A percentile compares a stretch with the other conserved stretches of the same genome.
Conservation (phyloP, 2,329 filamentous ascomycete species). For the Cladophialophora yegresii region DNA sequence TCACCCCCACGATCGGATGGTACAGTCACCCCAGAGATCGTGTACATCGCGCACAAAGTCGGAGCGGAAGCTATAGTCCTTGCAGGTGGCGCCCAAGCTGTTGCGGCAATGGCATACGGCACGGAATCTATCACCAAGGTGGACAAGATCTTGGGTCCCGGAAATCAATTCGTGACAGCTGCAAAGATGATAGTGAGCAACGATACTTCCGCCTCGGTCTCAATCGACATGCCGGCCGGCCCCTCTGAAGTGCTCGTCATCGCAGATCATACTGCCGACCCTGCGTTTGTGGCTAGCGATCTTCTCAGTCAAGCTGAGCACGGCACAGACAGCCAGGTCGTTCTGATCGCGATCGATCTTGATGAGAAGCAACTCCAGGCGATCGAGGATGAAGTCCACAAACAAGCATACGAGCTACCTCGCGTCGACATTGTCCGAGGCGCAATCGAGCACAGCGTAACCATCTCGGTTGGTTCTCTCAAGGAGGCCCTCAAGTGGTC, state of each 20-base stretch:
- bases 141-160: slow-evolving; percentile 96
- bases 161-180: slow-evolving; percentile 97
- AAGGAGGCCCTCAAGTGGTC: slow-evolving; percentile 77
- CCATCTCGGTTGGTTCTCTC: slow-evolving; percentile 71
- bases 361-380: slow-evolving; percentile 70
- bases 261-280: slow-evolving; percentile 83
- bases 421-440: slow-evolving; percentile 91
- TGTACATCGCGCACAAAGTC: slow-evolving; percentile 95
- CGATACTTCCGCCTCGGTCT: slow-evolving; percentile 90
- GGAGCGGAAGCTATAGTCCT: slow-evolving; percentile 94
- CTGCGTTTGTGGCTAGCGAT: slow-evolving; percentile 93
- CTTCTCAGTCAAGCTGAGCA: slow-evolving; percentile 95
- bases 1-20: slow-evolving; percentile 88
- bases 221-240: slow-evolving; percentile 98
- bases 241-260: slow-evolving; percentile 96
- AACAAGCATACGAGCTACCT: slow-evolving; percentile 81
- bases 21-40: slow-evolving; percentile 90
- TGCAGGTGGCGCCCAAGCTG: slow-evolving; percentile 90
- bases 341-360: slow-evolving; percentile 82
- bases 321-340: slow-evolving; percentile 92
- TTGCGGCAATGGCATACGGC: slow-evolving; percentile 95
- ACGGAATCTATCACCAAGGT: slow-evolving; percentile 94
- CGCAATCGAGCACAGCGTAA: slow-evolving; percentile 87
- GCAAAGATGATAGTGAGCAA: slow-evolving; percentile 99
- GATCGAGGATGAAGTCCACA: slow-evolving; percentile 88